These are phyloP conservation scores for Magnusiomyces magnusii DNA, from an alignment of 1,139 yeast species.

Conservation along the genomic window DNA sequence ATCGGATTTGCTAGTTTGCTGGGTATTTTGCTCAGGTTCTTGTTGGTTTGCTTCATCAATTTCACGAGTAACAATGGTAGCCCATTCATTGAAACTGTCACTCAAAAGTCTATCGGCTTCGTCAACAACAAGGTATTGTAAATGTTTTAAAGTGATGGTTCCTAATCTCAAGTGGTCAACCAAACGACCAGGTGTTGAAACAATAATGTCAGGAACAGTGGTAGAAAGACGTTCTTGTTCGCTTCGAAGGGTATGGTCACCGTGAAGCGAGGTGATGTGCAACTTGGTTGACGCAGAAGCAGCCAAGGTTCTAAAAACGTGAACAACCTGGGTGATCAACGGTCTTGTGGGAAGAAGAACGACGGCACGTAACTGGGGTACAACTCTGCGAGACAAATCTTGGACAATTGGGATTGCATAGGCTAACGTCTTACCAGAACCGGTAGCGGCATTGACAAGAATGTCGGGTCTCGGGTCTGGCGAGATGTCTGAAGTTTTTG, in stretches of 20 bases:
- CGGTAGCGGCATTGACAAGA: slow-evolving; percentile 89
- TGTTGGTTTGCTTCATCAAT: slow-evolving; percentile 34
- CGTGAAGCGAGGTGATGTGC: slow-evolving; percentile 50
- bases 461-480: slow-evolving; percentile 53
- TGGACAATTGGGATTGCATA: slow-evolving; percentile 80
- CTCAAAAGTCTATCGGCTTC: slow-evolving; percentile 91
- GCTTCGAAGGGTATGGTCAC: slow-evolving; percentile 55
- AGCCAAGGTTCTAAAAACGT: slow-evolving; percentile 51
- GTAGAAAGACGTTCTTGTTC: slow-evolving; percentile 47
- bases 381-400: slow-evolving; percentile 51
- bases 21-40: not conserved
- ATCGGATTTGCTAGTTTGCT: slow-evolving; percentile 8
- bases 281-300: slow-evolving; percentile 72
- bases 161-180: slow-evolving; percentile 67
- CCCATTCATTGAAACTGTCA: slow-evolving; percentile 94
- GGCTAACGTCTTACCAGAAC: slow-evolving; percentile 94
- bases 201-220: slow-evolving; percentile 64
- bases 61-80: slow-evolving; percentile 43
- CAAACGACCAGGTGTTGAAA: slow-evolving; percentile 88
- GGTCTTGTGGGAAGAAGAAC: slow-evolving; percentile 88
- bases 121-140: slow-evolving; percentile 74
- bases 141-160: slow-evolving; percentile 37
- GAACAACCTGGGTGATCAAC: slow-evolving; percentile 69
- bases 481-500: slow-evolving; percentile 42
- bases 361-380: slow-evolving; percentile 69